phyloP scores from a whole-genome alignment of 2,329 filamentous ascomycete species.

The Diaporthe capsici region DNA sequence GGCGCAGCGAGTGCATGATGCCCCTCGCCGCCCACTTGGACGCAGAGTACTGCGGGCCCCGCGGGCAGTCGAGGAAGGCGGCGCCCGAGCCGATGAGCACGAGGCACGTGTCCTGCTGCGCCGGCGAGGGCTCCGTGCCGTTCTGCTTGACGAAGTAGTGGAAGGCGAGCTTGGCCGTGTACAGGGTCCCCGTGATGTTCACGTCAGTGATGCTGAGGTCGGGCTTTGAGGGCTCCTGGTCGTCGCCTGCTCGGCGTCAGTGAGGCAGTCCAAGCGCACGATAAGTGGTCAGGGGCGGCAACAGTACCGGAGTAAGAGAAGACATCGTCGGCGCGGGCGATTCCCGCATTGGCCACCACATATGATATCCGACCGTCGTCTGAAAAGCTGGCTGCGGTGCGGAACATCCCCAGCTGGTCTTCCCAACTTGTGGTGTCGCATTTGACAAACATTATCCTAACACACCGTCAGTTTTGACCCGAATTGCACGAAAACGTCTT shows the following conservation, averaged over 20 bases:
- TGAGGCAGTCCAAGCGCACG: too few relatives aligned
- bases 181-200: slow-evolving; percentile 49
- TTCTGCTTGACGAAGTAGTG: slow-evolving; percentile 54
- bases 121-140: slow-evolving; percentile 41
- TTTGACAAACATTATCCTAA: slow-evolving; percentile 44
- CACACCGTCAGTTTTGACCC: background rate
- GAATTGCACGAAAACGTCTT: background rate
- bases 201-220: slow-evolving; percentile 49
- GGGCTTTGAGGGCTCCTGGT: slow-evolving; percentile 46
- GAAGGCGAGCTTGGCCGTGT: slow-evolving; percentile 49
- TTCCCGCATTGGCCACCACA: slow-evolving; percentile 53
- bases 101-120: slow-evolving; percentile 47
- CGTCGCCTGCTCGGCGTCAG: slow-evolving; percentile 1
- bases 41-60: slow-evolving; percentile 51
- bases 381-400: slow-evolving; percentile 46
- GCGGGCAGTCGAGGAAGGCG: slow-evolving; percentile 51
- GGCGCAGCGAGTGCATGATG: slow-evolving; percentile 53
- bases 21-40: slow-evolving; percentile 55
- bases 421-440: slow-evolving; percentile 51
- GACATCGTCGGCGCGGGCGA: slow-evolving; percentile 49
- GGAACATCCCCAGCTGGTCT: slow-evolving; percentile 50
- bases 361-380: slow-evolving; percentile 48
- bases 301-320: slow-evolving; percentile 39
- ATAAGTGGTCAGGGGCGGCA: too few relatives aligned
- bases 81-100: slow-evolving; percentile 53